Evolutionary conservation across 2,329 filamentous ascomycete genomes (phyloP), one percentile per base, ranked within the genome.

Genomic region (Aspergillus terreus): DNA sequence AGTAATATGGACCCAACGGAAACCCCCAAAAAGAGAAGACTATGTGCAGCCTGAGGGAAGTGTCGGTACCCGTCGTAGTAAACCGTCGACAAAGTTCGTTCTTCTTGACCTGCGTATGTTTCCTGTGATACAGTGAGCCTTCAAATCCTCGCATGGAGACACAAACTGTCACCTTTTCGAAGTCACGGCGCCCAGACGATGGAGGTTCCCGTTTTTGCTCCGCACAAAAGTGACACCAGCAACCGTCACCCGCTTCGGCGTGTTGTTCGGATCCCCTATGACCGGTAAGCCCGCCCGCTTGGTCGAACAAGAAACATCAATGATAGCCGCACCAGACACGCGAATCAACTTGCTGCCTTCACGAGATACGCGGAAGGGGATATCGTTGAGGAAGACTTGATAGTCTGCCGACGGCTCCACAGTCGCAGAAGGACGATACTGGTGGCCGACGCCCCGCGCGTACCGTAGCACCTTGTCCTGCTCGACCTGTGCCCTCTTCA

Each of bases 121-220:
- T 69, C 58, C 68, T 68, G 49, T 53, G 30, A 19, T 36, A 50
- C 23, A 17, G 53, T 64, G 45, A 66, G 60, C 57, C 47, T 49
- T 27, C 14, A 49, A 30, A 14, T 5, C 43, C 10, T 7, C 25
- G 5, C 51, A 21, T 46, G 19, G 53, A 44, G 47, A 53, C 59
- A 50, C 52, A 46, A 79, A 84, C 73, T 83, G 59, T 54, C 54
- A 92, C 88, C 83, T 85, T 70, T 89, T 87, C 56, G 85, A 84
- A 67, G 86, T 85, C 53, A 92, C 81, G 50, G 90, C 79, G 57
- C 87, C 85, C 63, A 87, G 81, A 50, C 90, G 86, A 64, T 92
- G 87, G 23, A 96, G 81, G 61, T 95, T 96, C 55, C 91, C 91
- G 61, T 86, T 87, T 69, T 92, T 95, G 71, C 89, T 95, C 59